phyloP scores from a whole-genome alignment of 371 early-diverging fungal species.

The Mortierella sp. region DNA sequence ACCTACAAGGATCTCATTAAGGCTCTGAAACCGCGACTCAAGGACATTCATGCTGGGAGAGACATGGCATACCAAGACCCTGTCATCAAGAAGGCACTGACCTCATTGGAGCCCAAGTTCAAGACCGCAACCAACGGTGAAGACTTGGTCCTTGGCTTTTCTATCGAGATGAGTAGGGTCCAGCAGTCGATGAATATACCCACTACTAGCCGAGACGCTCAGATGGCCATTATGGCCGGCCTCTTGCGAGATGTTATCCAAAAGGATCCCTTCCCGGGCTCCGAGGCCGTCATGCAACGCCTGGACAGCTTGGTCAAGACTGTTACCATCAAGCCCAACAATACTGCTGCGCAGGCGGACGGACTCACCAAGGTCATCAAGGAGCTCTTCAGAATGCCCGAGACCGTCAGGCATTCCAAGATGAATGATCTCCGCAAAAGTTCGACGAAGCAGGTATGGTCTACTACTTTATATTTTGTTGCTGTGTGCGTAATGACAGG shows the following conservation, averaged over 20 bases:
- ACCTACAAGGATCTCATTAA: conserved; percentile 53
- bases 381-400: conserved; percentile 40
- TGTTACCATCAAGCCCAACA: conserved; percentile 37
- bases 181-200: conserved; percentile 46
- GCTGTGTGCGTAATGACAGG: background rate
- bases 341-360: conserved; percentile 37
- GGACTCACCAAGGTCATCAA: conserved; percentile 48
- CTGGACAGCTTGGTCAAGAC: conserved; percentile 44
- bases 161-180: conserved; percentile 54
- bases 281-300: conserved; percentile 46
- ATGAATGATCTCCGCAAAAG: conserved; percentile 50
- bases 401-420: conserved; percentile 33
- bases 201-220: conserved; percentile 43
- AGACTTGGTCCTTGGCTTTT: conserved; percentile 44
- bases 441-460: conserved; percentile 43
- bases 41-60: conserved; percentile 40
- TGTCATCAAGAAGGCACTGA: conserved; percentile 45
- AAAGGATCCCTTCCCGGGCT: conserved; percentile 45
- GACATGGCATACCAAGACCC: conserved; percentile 48
- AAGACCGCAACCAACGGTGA: conserved; percentile 50
- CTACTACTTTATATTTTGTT: background rate
- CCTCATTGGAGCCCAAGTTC: conserved; percentile 52
- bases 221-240: conserved; percentile 49
- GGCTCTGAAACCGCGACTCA: conserved; percentile 34
- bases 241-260: conserved; percentile 49